Conservation (phyloP, 2,329 filamentous ascomycete species). For the Diaporthe citri region DNA sequence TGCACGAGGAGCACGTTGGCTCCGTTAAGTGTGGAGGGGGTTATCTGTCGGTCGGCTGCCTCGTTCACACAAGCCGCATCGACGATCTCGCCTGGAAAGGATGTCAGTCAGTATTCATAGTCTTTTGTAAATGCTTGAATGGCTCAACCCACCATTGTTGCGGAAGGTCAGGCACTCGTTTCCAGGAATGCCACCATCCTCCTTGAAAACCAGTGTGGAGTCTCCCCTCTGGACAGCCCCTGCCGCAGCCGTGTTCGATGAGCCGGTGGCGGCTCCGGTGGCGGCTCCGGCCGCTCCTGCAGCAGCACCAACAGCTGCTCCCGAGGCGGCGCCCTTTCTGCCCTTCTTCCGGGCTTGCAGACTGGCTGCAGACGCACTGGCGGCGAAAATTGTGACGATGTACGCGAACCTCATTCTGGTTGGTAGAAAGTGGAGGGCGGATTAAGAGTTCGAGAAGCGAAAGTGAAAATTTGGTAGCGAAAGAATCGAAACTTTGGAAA, state of each 20-base stretch:
- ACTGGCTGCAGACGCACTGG: slow-evolving; percentile 17
- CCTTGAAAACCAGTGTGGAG: slow-evolving; percentile 53
- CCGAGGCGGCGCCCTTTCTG: background rate
- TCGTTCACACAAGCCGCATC: slow-evolving; percentile 54
- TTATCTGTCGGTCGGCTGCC: slow-evolving; percentile 55
- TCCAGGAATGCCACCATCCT: slow-evolving; percentile 52
- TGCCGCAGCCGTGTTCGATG: slow-evolving; percentile 16
- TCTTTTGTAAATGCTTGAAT: background rate
- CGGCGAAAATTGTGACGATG: slow-evolving; percentile 12
- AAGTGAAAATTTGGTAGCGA: background rate
- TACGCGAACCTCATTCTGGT: slow-evolving; percentile 27
- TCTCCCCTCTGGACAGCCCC: slow-evolving; percentile 35
- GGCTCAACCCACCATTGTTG: slow-evolving; percentile 51
- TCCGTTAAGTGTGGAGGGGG: slow-evolving; percentile 50
- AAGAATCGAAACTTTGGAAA: slow-evolving; percentile 6
- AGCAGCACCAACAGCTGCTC: background rate
- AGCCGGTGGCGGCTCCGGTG: background rate
- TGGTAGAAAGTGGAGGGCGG: background rate
- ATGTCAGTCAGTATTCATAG: slow-evolving; percentile 4
- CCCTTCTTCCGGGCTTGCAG: slow-evolving; percentile 12
- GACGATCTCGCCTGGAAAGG: slow-evolving; percentile 53
- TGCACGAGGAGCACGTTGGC: slow-evolving; percentile 53
- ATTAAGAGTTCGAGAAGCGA: slow-evolving; percentile 7
- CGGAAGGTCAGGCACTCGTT: slow-evolving; percentile 56
- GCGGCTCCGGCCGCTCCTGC: slow-evolving; percentile 3